Conservation (phyloP, 352 stramenopile species). For the Phytophthora megakarya region DNA sequence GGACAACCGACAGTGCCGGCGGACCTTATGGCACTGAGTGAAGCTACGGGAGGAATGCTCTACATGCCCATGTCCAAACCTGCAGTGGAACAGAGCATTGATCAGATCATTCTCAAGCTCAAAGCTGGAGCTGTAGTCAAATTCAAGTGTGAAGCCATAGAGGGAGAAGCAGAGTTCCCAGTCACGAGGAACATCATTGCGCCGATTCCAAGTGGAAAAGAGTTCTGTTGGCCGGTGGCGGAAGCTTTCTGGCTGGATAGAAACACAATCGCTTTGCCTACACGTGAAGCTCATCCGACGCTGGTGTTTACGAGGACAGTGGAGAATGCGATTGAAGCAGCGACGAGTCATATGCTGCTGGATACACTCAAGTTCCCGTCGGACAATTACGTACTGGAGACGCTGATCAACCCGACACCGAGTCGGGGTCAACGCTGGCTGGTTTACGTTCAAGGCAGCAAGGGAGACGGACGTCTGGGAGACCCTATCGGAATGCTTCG, state of each 20-base stretch:
- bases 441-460: conserved; percentile 83
- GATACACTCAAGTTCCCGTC: conserved; percentile 89
- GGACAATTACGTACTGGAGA: conserved; percentile 79
- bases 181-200: conserved; percentile 71
- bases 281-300: conserved; percentile 77
- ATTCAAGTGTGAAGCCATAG: conserved; percentile 67
- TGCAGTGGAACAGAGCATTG: conserved; percentile 82
- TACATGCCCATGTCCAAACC: conserved; percentile 84
- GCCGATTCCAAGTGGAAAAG: conserved; percentile 71
- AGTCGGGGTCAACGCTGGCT: conserved; percentile 80
- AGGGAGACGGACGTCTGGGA: conserved; percentile 77
- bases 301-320: conserved; percentile 73
- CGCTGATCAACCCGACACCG: conserved; percentile 54
- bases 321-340: conserved; percentile 79
- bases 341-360: conserved; percentile 87
- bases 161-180: conserved; percentile 55
- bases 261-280: conserved; percentile 74
- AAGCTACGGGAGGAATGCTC: conserved; percentile 82
- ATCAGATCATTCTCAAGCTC: conserved; percentile 84
- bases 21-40: conserved; percentile 87
- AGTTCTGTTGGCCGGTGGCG: conserved; percentile 84
- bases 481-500: conserved; percentile 86
- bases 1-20: conserved; percentile 53
- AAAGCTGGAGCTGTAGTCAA: conserved; percentile 85
- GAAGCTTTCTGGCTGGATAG: conserved; percentile 88